Evolutionary conservation across 2,329 filamentous ascomycete species (phyloP), one percentile per base, ranked within the genome.

Genomic region (Zymoseptoria pseudotritici): DNA sequence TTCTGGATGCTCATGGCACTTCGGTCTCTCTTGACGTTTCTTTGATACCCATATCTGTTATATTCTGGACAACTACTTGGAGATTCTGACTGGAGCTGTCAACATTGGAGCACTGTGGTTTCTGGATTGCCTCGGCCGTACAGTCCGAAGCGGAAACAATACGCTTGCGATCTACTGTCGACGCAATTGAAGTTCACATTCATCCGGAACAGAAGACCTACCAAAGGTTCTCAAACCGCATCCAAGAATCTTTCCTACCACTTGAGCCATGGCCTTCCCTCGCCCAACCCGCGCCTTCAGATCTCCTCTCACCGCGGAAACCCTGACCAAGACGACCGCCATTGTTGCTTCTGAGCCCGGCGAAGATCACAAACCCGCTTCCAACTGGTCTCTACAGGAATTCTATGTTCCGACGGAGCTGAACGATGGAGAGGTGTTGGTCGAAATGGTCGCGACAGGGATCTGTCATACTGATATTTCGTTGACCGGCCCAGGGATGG

Each of bases 391-490:
- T 1, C 56, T 66, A 50, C 52, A 59, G 54, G 60, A 65, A 7
- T 61, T 65, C 36, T 60, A 54, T 55, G 60, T 64, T 1, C 65
- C 64, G 13, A 63, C 64, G 17, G 54, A 57, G 22, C 58, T 65
- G 50, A 59, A 63, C 22, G 59, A 62, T 36, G 61, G 62, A 50
- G 69, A 71, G 54, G 46, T 71, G 22, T 56, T 71, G 19, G 60
- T 71, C 55, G 64, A 69, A 42, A 67, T 67, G 54, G 61, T 68
- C 6, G 67, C 67, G 4, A 62, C 62, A 17, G 65, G 67, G 6
- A 66, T 69, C 29, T 70, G 69, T 42, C 66, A 69, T 50, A 67
- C 67, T 10, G 69, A 70, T 51, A 53, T 53, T 11, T 53, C 52
- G 20, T 29, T 53, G 11, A 68, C 67, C 7, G 53, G 49, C 29